Conservation (phyloP, 2,329 filamentous ascomycete genomes). For the Paracoccidioides brasiliensis region DNA sequence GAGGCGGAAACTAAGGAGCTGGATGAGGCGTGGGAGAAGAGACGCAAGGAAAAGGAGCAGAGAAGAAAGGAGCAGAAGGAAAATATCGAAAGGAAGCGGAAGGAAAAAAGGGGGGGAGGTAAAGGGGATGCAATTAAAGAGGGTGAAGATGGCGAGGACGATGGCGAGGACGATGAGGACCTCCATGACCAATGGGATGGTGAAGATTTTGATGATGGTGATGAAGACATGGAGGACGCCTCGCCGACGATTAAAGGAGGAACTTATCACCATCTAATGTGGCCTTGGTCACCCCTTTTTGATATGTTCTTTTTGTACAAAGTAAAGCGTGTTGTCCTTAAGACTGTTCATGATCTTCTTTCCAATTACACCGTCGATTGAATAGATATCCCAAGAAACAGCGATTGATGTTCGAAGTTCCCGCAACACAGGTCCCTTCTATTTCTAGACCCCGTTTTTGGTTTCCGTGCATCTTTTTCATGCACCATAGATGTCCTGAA, state of each 20-base stretch:
- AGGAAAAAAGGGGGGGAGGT: conserved; percentile 45
- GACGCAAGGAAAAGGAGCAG: conserved; percentile 66
- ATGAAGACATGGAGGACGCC: conserved; percentile 20
- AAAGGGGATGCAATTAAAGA: conserved; percentile 32
- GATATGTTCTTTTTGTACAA: neutral
- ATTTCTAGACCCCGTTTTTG: neutral
- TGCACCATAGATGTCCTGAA: too few species aligned
- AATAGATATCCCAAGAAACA: too few species aligned
- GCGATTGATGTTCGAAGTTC: too few species aligned
- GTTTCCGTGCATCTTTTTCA: too few species aligned
- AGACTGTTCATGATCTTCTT: neutral
- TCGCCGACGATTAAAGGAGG: neutral
- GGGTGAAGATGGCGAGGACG: conserved; percentile 35
- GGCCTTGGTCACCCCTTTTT: neutral
- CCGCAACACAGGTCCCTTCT: too few species aligned
- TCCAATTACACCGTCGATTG: neutral
- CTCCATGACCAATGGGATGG: conserved; percentile 42
- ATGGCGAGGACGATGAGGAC: conserved; percentile 39
- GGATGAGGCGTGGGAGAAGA: conserved; percentile 70
- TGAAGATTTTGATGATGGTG: conserved; percentile 37
- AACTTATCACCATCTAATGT: neutral
- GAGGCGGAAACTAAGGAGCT: conserved; percentile 63
- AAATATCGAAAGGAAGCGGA: conserved; percentile 78
- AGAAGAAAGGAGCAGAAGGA: conserved; percentile 72
- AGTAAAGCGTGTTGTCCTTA: neutral